phyloP scores from a whole-genome alignment of 2,329 filamentous ascomycete species.

The Esteya vermicola region DNA sequence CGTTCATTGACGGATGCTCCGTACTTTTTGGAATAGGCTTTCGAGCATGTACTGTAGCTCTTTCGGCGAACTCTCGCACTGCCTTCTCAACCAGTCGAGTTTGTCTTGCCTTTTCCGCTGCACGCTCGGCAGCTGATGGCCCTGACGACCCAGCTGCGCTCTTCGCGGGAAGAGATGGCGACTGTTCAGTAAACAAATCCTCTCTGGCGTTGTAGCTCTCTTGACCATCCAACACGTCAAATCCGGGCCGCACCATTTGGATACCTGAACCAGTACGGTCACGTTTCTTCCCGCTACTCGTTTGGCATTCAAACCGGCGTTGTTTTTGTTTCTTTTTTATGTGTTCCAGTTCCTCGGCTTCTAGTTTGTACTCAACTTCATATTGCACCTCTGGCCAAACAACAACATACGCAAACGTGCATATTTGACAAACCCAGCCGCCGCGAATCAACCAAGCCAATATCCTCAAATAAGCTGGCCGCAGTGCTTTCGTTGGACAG shows the following conservation, averaged over 20 bases:
- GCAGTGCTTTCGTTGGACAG: conserved; percentile 77
- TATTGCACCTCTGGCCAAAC: conserved; percentile 72
- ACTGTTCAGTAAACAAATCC: no score
- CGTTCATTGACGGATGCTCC: conserved; percentile 40
- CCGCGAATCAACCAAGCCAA: conserved; percentile 86
- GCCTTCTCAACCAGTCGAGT: conserved; percentile 42
- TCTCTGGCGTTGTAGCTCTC: no score
- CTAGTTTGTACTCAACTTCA: conserved; percentile 59
- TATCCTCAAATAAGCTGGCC: conserved; percentile 77
- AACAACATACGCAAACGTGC: conserved; percentile 80
- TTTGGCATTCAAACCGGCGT: no score
- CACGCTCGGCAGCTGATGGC: conserved; percentile 30
- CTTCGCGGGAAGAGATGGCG: no score
- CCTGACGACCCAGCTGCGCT: not conserved
- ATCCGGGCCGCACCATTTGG: no score
- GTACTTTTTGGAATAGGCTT: conserved; percentile 34
- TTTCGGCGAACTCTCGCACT: conserved; percentile 39
- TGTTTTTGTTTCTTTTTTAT: conserved; percentile 14
- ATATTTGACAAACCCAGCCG: conserved; percentile 86
- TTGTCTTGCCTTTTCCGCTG: conserved; percentile 46
- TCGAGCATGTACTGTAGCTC: conserved; percentile 39
- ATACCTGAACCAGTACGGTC: not conserved
- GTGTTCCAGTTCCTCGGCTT: conserved; percentile 43
- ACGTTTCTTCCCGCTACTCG: not conserved
- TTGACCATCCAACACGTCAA: no score